Base-by-base conservation (phyloP, 805 yeast species). In the Candida broadrunensis region DNA sequence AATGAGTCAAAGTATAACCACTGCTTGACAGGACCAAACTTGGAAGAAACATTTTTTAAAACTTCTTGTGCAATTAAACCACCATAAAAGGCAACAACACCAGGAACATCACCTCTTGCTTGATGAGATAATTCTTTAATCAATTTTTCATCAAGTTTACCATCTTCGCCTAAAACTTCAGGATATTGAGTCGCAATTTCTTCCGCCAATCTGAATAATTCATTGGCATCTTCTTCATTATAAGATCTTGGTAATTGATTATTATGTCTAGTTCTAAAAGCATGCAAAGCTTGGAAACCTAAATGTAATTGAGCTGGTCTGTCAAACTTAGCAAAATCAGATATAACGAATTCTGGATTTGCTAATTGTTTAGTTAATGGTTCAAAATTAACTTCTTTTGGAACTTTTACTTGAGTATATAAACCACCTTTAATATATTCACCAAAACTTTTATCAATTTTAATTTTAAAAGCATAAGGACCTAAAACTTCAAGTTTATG, bases 51-150 rank as follows among this genome's bases (percentile, higher is more conserved):
- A 33, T 95, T 95, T 68, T 93, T 93, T 58, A 93, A 75, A 16
- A 88, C 97, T 67, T 93, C 99, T 65, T 93, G 99, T 3, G 99
- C 99, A 35, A 88, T 84, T 40, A 91, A 71, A 25, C 98, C 98
- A 62, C 99, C 99, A 55, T 81, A 78, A 46, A 90, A 84, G 2
- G 97, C 97, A 49, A 80, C 82, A 58, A 88, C 67, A 27, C 91
- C 96, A 16, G 97, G 96, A 36, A 91, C 65, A 54, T 91, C 97
- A 65, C 99, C 99, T 38, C 82, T 75, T 2, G 97, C 84, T 61
- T 91, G 96, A 63, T 72, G 86, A 0, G 96, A 69, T 46, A 93
- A 70, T 55, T 87, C 90, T 40, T 62, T 76, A 45, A 93, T 68
- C 35, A 90, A 64, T 35, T 81, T 71, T 48, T 75, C 83, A 60